These are phyloP conservation scores for Physcomitrium patens DNA, from an alignment of 225 moss, liverwort and hornwort genomes.

Conservation along the genomic window DNA sequence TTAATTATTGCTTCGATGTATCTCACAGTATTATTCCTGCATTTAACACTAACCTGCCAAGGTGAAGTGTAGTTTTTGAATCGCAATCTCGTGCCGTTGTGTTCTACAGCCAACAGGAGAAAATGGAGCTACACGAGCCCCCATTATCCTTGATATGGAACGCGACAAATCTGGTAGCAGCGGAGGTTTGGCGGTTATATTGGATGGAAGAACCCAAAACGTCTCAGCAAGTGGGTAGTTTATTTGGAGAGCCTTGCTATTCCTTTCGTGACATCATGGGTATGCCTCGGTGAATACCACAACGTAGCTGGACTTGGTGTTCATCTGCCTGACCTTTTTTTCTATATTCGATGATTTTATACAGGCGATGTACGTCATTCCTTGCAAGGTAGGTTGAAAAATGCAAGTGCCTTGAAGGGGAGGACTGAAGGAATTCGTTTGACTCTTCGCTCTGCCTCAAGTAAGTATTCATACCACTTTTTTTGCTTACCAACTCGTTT, in stretches of 20 bases:
- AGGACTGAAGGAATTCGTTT: slow-evolving; percentile 85
- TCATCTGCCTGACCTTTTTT: slow-evolving; percentile 5
- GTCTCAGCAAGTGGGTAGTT: slow-evolving; percentile 91
- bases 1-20: not conserved
- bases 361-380: slow-evolving; percentile 97
- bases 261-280: not conserved
- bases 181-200: slow-evolving; percentile 82
- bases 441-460: slow-evolving; percentile 83
- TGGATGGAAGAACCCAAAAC: slow-evolving; percentile 87
- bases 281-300: not conserved
- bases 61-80: not conserved
- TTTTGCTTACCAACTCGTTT: too few relatives aligned
- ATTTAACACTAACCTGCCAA: not conserved
- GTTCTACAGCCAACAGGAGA: slow-evolving; percentile 87
- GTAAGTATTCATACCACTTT: slow-evolving; percentile 45
- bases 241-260: slow-evolving; percentile 7
- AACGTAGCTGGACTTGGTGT: not conserved
- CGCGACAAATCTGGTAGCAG: slow-evolving; percentile 68
- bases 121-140: slow-evolving; percentile 97
- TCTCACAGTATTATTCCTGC: not conserved
- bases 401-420: slow-evolving; percentile 62
- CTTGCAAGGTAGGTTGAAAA: slow-evolving; percentile 91
- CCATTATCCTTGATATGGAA: slow-evolving; percentile 94
- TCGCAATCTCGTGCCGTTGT: not conserved
- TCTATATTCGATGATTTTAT: slow-evolving; percentile 10